Percentiles rank a stretch among this genome's conserved stretches.
Evolutionary conservation across 352 stramenopile species (phyloP).

Genomic region (Pythium plurisporium): DNA sequence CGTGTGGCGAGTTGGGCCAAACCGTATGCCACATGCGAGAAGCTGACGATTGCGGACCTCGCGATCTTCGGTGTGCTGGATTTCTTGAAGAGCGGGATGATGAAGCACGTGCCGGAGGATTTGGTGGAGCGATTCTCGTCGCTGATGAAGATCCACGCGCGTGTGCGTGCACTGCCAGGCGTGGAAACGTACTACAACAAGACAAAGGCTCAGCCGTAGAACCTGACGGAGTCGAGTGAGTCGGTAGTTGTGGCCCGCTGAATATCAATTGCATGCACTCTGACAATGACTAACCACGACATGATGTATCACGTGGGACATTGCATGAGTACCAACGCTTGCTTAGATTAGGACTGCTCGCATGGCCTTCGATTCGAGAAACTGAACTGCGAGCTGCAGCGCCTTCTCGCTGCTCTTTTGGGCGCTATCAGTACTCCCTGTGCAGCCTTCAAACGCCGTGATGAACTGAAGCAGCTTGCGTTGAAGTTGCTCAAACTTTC

Average conservation of each 20-base stretch:
- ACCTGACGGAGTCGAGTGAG: no score
- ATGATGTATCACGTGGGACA: no score
- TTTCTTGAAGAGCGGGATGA: slow-evolving; percentile 1
- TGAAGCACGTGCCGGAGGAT: slow-evolving; percentile 25
- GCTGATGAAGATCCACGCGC: no score
- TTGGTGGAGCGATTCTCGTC: slow-evolving; percentile 22
- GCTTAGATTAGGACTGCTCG: not conserved
- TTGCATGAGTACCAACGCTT: no score
- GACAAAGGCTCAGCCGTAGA: no score
- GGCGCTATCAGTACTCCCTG: slow-evolving; percentile 30
- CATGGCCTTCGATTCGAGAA: slow-evolving; percentile 29
- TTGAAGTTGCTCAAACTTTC: slow-evolving; percentile 42
- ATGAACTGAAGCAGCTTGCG: slow-evolving; percentile 61
- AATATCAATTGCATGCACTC: no score
- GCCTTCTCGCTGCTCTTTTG: slow-evolving; percentile 57
- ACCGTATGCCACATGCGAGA: slow-evolving; percentile 19
- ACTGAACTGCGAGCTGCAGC: slow-evolving; percentile 49
- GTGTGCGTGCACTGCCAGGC: no score
- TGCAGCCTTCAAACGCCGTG: slow-evolving; percentile 65
- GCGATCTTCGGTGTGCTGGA: slow-evolving; percentile 29
- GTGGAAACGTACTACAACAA: no score
- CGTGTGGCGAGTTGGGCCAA: slow-evolving; percentile 26
- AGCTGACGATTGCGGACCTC: slow-evolving; percentile 47
- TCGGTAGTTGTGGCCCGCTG: no score
- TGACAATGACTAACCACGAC: no score